Evolutionary conservation across 768 basidiomycete genomes (phyloP).

Genomic region (Leccinum sublutescens): DNA sequence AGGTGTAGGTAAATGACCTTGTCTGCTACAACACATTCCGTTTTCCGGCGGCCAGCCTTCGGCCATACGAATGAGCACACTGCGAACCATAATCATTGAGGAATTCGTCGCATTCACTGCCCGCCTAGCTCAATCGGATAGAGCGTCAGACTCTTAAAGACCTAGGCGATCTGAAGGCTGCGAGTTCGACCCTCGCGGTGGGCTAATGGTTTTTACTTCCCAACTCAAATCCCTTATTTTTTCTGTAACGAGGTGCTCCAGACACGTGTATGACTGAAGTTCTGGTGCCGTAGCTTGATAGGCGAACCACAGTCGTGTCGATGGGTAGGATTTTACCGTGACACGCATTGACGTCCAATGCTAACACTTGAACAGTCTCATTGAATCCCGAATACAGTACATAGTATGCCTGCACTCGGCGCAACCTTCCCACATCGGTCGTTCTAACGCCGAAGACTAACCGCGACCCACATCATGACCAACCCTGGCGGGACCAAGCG

Average conservation of each 20-base stretch:
- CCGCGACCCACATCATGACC: not conserved
- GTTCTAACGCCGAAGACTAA: not conserved
- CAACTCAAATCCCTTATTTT: not conserved
- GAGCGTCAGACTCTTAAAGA: constrained; percentile 61
- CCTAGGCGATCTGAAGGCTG: constrained; percentile 55
- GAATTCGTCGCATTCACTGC: constrained; percentile 22
- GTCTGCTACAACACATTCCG: not conserved
- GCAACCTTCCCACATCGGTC: not conserved
- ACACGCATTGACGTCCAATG: not conserved
- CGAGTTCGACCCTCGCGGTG: constrained; percentile 66
- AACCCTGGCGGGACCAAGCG: not conserved
- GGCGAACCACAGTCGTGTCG: not conserved
- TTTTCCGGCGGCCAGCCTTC: not conserved
- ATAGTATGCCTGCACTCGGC: not conserved
- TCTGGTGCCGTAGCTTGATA: not conserved
- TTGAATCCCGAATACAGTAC: not conserved
- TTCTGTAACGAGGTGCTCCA: not conserved
- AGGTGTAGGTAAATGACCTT: constrained; percentile 5
- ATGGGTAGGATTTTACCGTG: not conserved
- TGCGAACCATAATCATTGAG: not conserved
- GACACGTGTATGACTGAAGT: not conserved
- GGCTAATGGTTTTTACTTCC: constrained; percentile 35
- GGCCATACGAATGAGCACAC: no score
- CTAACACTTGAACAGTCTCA: not conserved
- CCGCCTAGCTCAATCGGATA: constrained; percentile 70